A percentile compares a stretch with the other conserved stretches of the same genome.
These are phyloP conservation scores for Amylocystis lapponica DNA, from an alignment of 768 basidiomycete species.

Conservation along the genomic window DNA sequence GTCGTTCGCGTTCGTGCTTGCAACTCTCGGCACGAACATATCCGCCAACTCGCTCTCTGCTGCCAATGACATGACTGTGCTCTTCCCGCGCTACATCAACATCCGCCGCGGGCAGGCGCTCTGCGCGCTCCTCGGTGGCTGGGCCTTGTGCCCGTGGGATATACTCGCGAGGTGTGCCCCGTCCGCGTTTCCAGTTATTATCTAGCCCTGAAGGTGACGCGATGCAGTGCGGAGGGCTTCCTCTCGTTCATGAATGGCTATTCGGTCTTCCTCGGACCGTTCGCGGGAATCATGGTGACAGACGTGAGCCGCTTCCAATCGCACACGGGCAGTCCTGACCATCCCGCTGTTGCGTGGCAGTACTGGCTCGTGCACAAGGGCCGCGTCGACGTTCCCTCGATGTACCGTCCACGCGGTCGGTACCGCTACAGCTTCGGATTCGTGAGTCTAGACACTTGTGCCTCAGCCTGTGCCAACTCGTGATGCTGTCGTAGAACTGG, in stretches of 20 bases:
- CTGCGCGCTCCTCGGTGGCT: slow-evolving; percentile 78
- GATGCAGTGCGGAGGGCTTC: slow-evolving; percentile 57
- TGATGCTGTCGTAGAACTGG: slow-evolving; percentile 85
- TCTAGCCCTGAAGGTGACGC: background rate
- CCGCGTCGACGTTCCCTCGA: slow-evolving; percentile 74
- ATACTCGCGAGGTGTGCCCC: slow-evolving; percentile 48
- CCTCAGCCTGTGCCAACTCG: no score
- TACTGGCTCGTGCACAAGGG: slow-evolving; percentile 75
- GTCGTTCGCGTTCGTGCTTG: slow-evolving; percentile 65
- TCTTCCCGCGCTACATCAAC: slow-evolving; percentile 73
- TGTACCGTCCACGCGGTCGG: slow-evolving; percentile 76
- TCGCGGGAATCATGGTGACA: slow-evolving; percentile 67
- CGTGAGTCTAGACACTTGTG: slow-evolving; percentile 42
- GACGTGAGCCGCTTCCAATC: slow-evolving; percentile 36
- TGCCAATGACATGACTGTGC: slow-evolving; percentile 82
- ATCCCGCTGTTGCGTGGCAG: slow-evolving; percentile 31
- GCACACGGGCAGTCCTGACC: background rate
- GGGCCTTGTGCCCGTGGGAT: slow-evolving; percentile 86
- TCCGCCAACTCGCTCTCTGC: slow-evolving; percentile 75
- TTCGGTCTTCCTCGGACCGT: slow-evolving; percentile 81
- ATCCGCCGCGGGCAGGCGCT: slow-evolving; percentile 71
- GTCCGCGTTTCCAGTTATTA: no score
- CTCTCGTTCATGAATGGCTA: slow-evolving; percentile 78
- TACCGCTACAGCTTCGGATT: slow-evolving; percentile 76
- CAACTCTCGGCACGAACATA: slow-evolving; percentile 61